Base-by-base conservation (phyloP, 2,329 filamentous ascomycete genomes). In the Colletotrichum sp. region DNA sequence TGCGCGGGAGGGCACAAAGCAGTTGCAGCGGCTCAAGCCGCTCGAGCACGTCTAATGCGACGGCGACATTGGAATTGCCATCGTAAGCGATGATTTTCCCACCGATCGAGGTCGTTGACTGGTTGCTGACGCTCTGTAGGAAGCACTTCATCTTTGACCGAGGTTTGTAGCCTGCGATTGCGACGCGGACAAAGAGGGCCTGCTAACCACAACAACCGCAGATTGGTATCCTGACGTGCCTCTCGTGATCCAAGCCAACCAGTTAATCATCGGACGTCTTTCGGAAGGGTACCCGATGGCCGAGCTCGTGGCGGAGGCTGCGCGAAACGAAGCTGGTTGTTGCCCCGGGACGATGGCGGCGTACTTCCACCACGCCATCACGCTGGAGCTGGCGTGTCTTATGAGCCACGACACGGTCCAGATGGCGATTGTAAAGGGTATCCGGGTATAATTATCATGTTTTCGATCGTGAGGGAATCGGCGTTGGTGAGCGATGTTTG, bases 241-340 rank as follows among this genome's bases (percentile, higher is more conserved):
- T 5, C 73, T 75, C n/a, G 73, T 75, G 24, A 75, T 75, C 16
- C 73, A 75, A 28, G 73, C 73, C 24, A 75, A 75, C 65, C 73
- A 75, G 59, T 28, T 75, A 10, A 75, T 75, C 34, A 75, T 75
- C 57, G 73, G 73, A 24, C 73, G 73, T 10, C 64, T 75, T n/a
- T 59, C 43, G 43, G 64, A 73, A 65, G 73, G 73, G 10, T 18
- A 75, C 43, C n/a, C 39, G 18, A 55, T 75, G 43, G 26, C 70
- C 12, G 73, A 75, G 34, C 73, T 75, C 26, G 57, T 75, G 21
- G 73, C 24, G 12, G 73, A 75, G 43, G 60, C 73, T 28, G 73
- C 73, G n/a, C 60, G 34, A 34, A 73, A 75, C 64, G 73, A 75
- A 34, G 70, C 69, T 5, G 73, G 73, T 7, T 75, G 73, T n/a